phyloP scores from a whole-genome alignment of 306 rosid genomes.

The Inga laurina region DNA sequence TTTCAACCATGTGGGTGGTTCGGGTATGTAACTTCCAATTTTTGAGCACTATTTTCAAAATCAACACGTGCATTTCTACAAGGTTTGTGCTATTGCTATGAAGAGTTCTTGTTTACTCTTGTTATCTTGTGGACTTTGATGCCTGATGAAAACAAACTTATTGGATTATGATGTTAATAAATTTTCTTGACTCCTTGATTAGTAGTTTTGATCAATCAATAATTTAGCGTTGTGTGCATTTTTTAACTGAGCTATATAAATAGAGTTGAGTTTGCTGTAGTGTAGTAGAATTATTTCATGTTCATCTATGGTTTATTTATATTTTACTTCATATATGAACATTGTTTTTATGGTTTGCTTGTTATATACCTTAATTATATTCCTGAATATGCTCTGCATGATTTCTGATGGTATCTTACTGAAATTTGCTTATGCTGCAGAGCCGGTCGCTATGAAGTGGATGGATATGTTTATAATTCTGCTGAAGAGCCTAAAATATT shows the following conservation, averaged over 20 bases:
- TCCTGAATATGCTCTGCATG: not conserved
- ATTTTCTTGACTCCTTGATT: not conserved
- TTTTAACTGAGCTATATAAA: not conserved
- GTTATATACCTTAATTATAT: not conserved
- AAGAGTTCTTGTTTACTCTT: not conserved
- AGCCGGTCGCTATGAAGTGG: conserved; percentile 83
- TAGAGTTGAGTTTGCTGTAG: not conserved
- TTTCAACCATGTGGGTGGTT: conserved; percentile 95
- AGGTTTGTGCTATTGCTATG: not conserved
- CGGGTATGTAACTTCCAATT: conserved; percentile 49
- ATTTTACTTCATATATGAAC: not conserved
- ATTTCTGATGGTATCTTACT: not conserved
- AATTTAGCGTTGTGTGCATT: not conserved
- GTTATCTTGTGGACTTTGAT: not conserved
- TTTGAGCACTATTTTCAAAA: conserved; percentile 6
- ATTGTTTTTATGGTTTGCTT: not conserved
- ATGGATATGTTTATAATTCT: conserved; percentile 79
- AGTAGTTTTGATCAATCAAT: not conserved
- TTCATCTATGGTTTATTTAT: not conserved
- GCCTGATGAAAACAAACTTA: not conserved
- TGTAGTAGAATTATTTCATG: not conserved
- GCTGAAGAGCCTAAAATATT: conserved; percentile 72
- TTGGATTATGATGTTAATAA: not conserved
- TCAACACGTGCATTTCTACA: not conserved
- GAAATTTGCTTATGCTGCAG: conserved; percentile 40